Evolutionary conservation across 2,329 filamentous ascomycete species (phyloP).

Genomic region (Cercospora sesami): DNA sequence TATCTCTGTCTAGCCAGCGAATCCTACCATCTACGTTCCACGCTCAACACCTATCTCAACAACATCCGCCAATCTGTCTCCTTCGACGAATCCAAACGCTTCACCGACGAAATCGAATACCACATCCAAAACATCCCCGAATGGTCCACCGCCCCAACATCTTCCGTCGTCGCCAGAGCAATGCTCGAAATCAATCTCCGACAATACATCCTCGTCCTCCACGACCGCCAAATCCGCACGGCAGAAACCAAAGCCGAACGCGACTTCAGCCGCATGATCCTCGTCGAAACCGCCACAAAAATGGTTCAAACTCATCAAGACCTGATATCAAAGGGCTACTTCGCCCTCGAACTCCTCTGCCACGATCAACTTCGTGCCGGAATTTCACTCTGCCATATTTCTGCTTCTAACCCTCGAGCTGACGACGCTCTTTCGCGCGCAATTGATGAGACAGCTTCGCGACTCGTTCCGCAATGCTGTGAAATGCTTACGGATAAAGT

Average conservation of each 20-base stretch:
- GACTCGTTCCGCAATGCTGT: slow-evolving; percentile 30
- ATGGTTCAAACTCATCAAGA: slow-evolving; percentile 33
- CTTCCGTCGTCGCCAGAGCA: slow-evolving; percentile 23
- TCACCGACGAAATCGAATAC: slow-evolving; percentile 37
- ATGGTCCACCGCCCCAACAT: slow-evolving; percentile 21
- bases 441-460: slow-evolving; percentile 29
- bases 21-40: slow-evolving; percentile 31
- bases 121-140: slow-evolving; percentile 33
- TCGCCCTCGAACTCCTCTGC: slow-evolving; percentile 33
- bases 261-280: slow-evolving; percentile 35
- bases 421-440: slow-evolving; percentile 28
- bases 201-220: slow-evolving; percentile 37
- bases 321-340: slow-evolving; percentile 29
- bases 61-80: slow-evolving; percentile 34
- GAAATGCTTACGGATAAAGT: slow-evolving; percentile 36
- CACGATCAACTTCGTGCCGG: slow-evolving; percentile 36
- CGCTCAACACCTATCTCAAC: slow-evolving; percentile 36
- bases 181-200: slow-evolving; percentile 36
- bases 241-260: slow-evolving; percentile 30
- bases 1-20: slow-evolving; percentile 31
- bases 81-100: slow-evolving; percentile 38
- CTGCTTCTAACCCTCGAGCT: slow-evolving; percentile 27
- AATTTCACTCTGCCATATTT: slow-evolving; percentile 33
- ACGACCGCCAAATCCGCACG: slow-evolving; percentile 35
- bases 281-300: slow-evolving; percentile 32